phyloP scores from a whole-genome alignment of 2,329 filamentous ascomycete species.

The Aureobasidium sp. region DNA sequence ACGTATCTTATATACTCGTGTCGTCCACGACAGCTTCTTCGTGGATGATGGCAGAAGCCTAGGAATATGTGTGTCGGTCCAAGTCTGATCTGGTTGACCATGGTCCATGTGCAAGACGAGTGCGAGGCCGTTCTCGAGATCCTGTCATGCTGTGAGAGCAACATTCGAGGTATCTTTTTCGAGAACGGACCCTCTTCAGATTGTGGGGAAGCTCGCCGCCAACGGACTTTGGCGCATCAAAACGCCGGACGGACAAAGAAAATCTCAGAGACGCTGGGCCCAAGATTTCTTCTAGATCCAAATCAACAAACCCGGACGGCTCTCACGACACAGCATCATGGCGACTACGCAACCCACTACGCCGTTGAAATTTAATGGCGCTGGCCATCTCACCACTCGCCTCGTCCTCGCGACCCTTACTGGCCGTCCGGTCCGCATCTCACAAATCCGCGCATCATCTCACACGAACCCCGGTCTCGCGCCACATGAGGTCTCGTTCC shows the following conservation, averaged over 20 bases:
- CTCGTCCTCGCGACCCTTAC: conserved; percentile 87
- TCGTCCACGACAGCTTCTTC: not conserved
- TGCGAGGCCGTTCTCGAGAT: not conserved
- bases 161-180: no score
- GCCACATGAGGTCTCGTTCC: conserved; percentile 88
- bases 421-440: conserved; percentile 82
- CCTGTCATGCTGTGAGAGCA: not conserved
- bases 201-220: not conserved
- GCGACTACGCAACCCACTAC: conserved; percentile 15
- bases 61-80: not conserved
- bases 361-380: conserved; percentile 61
- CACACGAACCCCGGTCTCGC: conserved; percentile 82
- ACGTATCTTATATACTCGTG: not conserved
- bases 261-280: not conserved
- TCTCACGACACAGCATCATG: conserved; percentile 5
- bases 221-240: not conserved
- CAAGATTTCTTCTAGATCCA: not conserved
- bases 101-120: not conserved
- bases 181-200: not conserved
- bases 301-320: not conserved
- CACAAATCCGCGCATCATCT: conserved; percentile 83
- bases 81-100: no score
- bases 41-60: not conserved
- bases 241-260: conserved; percentile 6
- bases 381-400: conserved; percentile 74